These are phyloP conservation scores for Raphanus raphanistrum DNA, from an alignment of 345 rosid species.

Conservation along the genomic window DNA sequence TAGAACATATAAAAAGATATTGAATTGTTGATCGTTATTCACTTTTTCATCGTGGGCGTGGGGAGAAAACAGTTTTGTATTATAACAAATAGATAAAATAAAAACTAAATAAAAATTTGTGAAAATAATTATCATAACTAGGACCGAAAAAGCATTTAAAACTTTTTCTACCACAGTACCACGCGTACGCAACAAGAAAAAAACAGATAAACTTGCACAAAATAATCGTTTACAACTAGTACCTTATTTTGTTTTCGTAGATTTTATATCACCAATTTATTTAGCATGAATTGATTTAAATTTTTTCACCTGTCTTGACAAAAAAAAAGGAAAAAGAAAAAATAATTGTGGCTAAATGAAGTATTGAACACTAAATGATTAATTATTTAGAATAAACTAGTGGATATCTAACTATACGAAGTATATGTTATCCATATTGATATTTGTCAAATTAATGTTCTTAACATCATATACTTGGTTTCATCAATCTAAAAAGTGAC, in stretches of 20 bases:
- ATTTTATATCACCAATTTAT: background rate
- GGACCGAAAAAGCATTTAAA: background rate
- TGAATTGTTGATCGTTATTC: background rate
- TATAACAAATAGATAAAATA: background rate
- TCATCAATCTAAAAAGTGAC: no score
- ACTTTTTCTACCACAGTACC: background rate
- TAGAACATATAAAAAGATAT: background rate
- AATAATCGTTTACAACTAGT: background rate
- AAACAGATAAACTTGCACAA: background rate
- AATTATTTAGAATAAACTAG: no score
- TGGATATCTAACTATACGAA: no score
- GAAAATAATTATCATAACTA: background rate
- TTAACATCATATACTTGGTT: no score
- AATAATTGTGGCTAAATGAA: no score
- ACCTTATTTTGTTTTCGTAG: background rate
- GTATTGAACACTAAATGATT: no score
- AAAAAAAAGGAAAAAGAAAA: background rate
- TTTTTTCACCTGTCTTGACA: background rate
- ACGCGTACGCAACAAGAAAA: background rate
- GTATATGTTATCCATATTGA: no score
- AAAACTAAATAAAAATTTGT: background rate
- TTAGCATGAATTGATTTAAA: background rate
- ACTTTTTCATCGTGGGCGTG: background rate
- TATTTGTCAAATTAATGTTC: no score
- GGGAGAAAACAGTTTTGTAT: background rate